phyloP scores from a whole-genome alignment of 1,284 basidiomycete genomes.

The Cutaneotrichosporon spelunceum region DNA sequence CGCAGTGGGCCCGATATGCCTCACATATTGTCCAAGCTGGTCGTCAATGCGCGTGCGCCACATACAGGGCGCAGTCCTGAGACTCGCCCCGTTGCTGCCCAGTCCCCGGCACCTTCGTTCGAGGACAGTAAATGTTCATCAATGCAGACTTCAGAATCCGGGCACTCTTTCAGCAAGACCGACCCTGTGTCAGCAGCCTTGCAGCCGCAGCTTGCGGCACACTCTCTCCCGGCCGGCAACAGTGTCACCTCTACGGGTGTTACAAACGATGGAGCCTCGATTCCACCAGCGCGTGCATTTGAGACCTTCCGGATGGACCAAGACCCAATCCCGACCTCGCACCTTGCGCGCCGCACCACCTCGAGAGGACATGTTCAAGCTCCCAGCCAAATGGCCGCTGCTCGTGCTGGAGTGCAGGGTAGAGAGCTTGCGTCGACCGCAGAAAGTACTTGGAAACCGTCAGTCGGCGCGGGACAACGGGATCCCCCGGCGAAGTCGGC shows the following conservation, averaged over 20 bases:
- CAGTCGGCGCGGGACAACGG: neutral
- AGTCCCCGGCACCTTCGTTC: slow-evolving; percentile 1
- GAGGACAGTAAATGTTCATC: slow-evolving; percentile 6
- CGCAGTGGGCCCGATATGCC: slow-evolving; percentile 5
- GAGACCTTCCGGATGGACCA: neutral
- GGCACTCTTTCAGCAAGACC: neutral
- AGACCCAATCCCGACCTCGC: neutral
- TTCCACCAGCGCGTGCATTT: neutral
- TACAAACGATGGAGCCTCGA: neutral
- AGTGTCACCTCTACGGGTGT: neutral
- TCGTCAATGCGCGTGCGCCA: neutral
- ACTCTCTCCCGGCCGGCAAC: neutral
- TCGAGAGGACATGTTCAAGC: neutral
- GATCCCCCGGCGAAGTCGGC: neutral
- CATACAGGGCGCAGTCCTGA: neutral
- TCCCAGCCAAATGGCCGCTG: neutral
- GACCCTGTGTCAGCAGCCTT: neutral
- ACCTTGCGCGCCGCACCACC: neutral
- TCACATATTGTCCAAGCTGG: neutral
- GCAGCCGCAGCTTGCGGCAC: neutral
- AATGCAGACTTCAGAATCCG: neutral
- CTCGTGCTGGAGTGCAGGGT: neutral
- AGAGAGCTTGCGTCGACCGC: neutral
- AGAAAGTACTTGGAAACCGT: neutral
- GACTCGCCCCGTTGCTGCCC: neutral